These are phyloP conservation scores for Ogataea salicorniae DNA, from an alignment of 805 yeast genomes.

Conservation along the genomic window DNA sequence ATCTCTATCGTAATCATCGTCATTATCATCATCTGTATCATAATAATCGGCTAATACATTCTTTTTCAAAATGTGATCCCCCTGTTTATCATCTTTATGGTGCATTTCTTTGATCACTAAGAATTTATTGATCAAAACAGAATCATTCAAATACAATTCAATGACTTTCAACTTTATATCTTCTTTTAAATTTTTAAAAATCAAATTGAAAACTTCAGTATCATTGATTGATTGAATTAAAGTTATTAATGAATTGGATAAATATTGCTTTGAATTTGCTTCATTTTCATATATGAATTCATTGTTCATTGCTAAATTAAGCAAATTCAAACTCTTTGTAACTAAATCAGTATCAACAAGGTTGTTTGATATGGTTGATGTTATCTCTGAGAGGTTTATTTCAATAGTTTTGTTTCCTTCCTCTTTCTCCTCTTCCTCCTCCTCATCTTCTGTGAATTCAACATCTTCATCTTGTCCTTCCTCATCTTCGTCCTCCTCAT, in stretches of 20 bases:
- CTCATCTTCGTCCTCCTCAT: not conserved
- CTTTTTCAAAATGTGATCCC: not conserved
- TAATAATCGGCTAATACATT: not conserved
- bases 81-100: not conserved
- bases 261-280: slow-evolving; percentile 8
- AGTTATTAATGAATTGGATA: slow-evolving; percentile 11
- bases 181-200: slow-evolving; percentile 10
- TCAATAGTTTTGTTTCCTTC: slow-evolving; percentile 1
- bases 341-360: slow-evolving; percentile 5
- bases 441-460: not conserved
- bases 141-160: slow-evolving; percentile 17
- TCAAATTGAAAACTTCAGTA: slow-evolving; percentile 1
- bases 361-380: not conserved
- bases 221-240: slow-evolving; percentile 14
- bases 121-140: slow-evolving; percentile 10
- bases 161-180: slow-evolving; percentile 15
- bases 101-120: too few relatives aligned
- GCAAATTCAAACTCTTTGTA: slow-evolving; percentile 12
- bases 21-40: not conserved
- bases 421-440: not conserved
- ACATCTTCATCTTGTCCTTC: not conserved
- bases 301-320: slow-evolving; percentile 15
- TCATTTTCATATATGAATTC: slow-evolving; percentile 8
- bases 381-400: slow-evolving; percentile 4
- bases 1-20: not conserved